A percentile compares a stretch with the other conserved stretches of the same genome.
Conservation (phyloP, 1,284 basidiomycete species). For the Ceraceosorus guamensis region DNA sequence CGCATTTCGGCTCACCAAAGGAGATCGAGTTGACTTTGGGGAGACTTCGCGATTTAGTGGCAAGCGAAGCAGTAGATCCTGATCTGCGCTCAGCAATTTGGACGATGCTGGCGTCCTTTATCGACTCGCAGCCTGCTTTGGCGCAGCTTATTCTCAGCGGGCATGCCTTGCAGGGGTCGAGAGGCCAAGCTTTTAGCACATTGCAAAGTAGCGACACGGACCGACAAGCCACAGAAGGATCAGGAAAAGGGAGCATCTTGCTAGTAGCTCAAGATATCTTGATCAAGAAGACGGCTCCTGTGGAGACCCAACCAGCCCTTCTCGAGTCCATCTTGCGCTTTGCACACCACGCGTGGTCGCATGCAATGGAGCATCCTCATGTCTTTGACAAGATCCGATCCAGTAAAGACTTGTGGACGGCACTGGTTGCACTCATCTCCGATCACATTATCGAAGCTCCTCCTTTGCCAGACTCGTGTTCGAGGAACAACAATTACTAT, state of each 20-base stretch:
- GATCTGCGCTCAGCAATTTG: constrained; percentile 67
- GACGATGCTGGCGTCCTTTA: constrained; percentile 72
- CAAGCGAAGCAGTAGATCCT: constrained; percentile 58
- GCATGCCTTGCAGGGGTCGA: constrained; percentile 31
- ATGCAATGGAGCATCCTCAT: constrained; percentile 66
- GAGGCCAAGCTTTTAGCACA: no score
- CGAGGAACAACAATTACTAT: not conserved
- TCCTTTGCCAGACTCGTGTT: constrained; percentile 5
- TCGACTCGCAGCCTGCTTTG: constrained; percentile 79
- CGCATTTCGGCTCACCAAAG: constrained; percentile 43
- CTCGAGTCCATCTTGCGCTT: constrained; percentile 71
- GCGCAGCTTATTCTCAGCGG: constrained; percentile 73
- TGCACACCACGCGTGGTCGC: constrained; percentile 73
- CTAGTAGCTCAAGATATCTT: constrained; percentile 53
- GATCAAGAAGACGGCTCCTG: constrained; percentile 64
- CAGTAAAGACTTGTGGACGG: constrained; percentile 61
- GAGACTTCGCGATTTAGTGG: constrained; percentile 29
- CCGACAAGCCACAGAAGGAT: no score
- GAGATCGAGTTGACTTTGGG: constrained; percentile 35
- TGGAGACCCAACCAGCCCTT: constrained; percentile 65
- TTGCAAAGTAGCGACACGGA: no score
- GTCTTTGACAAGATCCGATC: constrained; percentile 58
- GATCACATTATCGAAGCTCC: constrained; percentile 57
- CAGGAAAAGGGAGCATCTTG: no score
- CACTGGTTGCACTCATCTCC: constrained; percentile 58